These are phyloP conservation scores for Achaetomium macrosporum DNA, from an alignment of 2,329 filamentous ascomycete genomes.

Conservation along the genomic window DNA sequence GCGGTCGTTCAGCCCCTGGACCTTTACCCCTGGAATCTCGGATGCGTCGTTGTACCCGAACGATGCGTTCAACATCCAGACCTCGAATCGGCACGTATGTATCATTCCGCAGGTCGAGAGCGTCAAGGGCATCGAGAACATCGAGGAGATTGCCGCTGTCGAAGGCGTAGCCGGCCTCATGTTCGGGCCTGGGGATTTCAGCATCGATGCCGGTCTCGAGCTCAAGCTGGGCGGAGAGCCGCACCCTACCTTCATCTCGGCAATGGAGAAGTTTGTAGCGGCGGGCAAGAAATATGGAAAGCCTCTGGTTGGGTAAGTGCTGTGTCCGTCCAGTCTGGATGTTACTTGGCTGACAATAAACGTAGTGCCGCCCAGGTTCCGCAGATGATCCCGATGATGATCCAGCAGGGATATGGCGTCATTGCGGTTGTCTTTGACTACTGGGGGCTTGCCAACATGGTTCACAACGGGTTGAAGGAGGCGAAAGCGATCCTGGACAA, in stretches of 20 bases:
- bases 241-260: background rate
- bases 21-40: conserved; percentile 21
- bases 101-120: conserved; percentile 24
- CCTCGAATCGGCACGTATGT: conserved; percentile 22
- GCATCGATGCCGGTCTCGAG: conserved; percentile 4
- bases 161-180: conserved; percentile 14
- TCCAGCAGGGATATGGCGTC: conserved; percentile 2
- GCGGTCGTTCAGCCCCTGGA: conserved; percentile 14
- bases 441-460: conserved; percentile 6
- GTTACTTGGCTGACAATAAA: no score
- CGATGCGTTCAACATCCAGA: conserved; percentile 23
- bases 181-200: conserved; percentile 23
- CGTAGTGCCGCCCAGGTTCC: background rate
- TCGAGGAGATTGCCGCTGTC: conserved; percentile 23
- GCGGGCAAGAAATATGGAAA: conserved; percentile 1
- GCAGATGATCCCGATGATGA: conserved; percentile 6
- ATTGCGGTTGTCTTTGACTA: conserved; percentile 1
- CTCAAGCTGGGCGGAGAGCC: background rate
- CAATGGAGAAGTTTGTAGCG: conserved; percentile 3
- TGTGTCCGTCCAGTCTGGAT: background rate
- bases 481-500: no score
- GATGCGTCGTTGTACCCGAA: conserved; percentile 19
- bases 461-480: conserved; percentile 4
- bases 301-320: conserved; percentile 7
- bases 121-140: conserved; percentile 24